A percentile compares a stretch with the other conserved stretches of the same genome.
phyloP scores from a whole-genome alignment of 192 early-diverging fungal species.

The Gaertneriomyces semiglobifer region DNA sequence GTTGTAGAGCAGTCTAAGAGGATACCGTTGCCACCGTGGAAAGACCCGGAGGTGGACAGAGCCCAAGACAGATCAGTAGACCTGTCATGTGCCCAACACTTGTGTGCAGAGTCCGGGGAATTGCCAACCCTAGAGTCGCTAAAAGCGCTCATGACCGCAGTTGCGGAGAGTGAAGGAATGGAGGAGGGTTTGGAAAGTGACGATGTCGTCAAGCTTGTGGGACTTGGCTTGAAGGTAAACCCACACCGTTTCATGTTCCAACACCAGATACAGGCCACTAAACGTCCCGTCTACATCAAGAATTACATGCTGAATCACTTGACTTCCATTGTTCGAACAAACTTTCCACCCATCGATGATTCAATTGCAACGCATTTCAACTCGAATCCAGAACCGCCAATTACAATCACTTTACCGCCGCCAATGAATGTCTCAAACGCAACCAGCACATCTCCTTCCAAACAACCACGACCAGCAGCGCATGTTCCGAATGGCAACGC shows the following conservation, averaged over 20 bases:
- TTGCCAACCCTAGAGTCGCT: conserved; percentile 17
- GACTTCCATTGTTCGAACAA: conserved; percentile 10
- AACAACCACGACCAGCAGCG: no score
- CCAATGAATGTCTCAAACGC: no score
- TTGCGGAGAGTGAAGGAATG: conserved; percentile 12
- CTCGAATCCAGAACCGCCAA: no score
- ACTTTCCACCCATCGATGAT: not conserved
- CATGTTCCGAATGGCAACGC: no score
- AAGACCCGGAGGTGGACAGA: no score
- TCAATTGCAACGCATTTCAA: no score
- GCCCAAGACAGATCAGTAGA: not conserved
- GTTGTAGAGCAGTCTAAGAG: no score
- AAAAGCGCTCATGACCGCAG: not conserved
- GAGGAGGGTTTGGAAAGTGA: conserved; percentile 9
- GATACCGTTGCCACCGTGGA: no score
- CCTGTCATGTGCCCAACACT: conserved; percentile 1
- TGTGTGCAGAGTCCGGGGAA: conserved; percentile 9
- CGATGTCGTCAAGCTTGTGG: conserved; percentile 21
- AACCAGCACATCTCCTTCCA: no score
- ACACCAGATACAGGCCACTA: not conserved
- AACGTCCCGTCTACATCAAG: not conserved
- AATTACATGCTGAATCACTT: conserved; percentile 23
- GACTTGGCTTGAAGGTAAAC: conserved; percentile 14
- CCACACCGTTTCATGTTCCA: not conserved
- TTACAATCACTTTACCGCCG: no score